Percentiles rank a stretch among this genome's conserved stretches.
These are phyloP conservation scores for Microdochium nivale DNA, from an alignment of 2,329 filamentous ascomycete species.

Conservation along the genomic window DNA sequence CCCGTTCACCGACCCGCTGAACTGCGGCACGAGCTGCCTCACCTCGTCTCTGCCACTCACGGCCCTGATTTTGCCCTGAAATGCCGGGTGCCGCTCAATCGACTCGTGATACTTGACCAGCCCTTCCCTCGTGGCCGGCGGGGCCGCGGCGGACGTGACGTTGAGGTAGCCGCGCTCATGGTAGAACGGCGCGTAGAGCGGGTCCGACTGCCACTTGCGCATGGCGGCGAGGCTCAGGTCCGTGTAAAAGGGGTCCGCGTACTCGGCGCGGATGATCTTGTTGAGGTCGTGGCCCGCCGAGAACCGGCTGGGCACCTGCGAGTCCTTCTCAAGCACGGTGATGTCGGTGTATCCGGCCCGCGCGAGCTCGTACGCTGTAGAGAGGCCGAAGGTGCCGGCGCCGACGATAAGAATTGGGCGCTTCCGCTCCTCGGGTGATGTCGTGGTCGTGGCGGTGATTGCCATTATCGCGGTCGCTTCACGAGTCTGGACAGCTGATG, in stretches of 20 bases:
- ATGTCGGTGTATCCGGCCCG: conserved; percentile 29
- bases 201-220: conserved; percentile 35
- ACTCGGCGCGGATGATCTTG: conserved; percentile 52
- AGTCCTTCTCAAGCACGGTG: conserved; percentile 26
- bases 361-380: conserved; percentile 31
- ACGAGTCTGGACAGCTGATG: too few relatives aligned
- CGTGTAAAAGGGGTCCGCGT: conserved; percentile 48
- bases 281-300: conserved; percentile 53
- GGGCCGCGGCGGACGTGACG: conserved; percentile 35
- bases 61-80: conserved; percentile 28
- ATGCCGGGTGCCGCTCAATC: conserved; percentile 28
- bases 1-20: conserved; percentile 27
- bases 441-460: neutral
- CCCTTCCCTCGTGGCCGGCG: conserved; percentile 36
- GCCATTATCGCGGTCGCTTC: too few relatives aligned
- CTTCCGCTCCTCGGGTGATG: neutral
- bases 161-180: conserved; percentile 37
- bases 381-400: conserved; percentile 11
- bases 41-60: conserved; percentile 29
- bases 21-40: conserved; percentile 35
- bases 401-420: neutral
- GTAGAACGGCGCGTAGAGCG: conserved; percentile 44
- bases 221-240: conserved; percentile 40
- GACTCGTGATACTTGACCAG: conserved; percentile 31
- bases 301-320: conserved; percentile 24